Base-by-base conservation (phyloP, 139 green algal species). In the Chlamydomonas eustigma region DNA sequence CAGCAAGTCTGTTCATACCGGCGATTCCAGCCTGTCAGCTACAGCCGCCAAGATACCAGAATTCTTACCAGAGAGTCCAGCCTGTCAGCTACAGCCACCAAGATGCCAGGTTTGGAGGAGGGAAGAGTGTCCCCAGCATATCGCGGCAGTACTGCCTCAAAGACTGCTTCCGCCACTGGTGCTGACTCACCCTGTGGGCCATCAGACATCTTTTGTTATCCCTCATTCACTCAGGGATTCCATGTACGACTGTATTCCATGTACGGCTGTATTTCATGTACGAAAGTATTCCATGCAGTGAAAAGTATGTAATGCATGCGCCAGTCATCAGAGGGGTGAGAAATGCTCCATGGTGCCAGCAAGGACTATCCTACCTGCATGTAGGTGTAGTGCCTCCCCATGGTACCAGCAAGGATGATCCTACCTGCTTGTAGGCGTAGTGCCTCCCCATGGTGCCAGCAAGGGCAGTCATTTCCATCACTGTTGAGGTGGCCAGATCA, bases 401-500 rank as follows among this genome's bases (percentile, higher is more conserved):
- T n/a, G n/a, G n/a, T n/a, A 24, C 30, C 5, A 44, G 65, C 65
- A 63, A 18, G 50, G n/a, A n/a, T n/a, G n/a, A n/a, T n/a, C n/a
- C n/a, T 39, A 81, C 80, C 80, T 85, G 51, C 74, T 82, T 83
- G 39, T 73, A 30, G 0, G 81, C 81, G 38, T 83, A 86, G 74
- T 86, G 81, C 2, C 83, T 73, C 4, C 96, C 96, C 93, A 99
- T 98, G 32, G 85, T 88, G 58, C 96, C 96, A 28, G 96, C 96
- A 37, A 99, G 88, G 3, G 88, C 89, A 1, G 96, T 98, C 89
- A 99, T 98, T 80, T 99, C 96, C 34, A 85, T 97, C 5, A 99
- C 96, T 28, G 94, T 91, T 4, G 79, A 77, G 0, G 93, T 97
- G 0, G 92, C 94, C 33, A 98, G 89, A 82, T 99, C 96, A 12